Evolutionary conservation across 345 rosid genomes (phyloP), one percentile per base, ranked within the genome.

Genomic region (Citrus maxima): DNA sequence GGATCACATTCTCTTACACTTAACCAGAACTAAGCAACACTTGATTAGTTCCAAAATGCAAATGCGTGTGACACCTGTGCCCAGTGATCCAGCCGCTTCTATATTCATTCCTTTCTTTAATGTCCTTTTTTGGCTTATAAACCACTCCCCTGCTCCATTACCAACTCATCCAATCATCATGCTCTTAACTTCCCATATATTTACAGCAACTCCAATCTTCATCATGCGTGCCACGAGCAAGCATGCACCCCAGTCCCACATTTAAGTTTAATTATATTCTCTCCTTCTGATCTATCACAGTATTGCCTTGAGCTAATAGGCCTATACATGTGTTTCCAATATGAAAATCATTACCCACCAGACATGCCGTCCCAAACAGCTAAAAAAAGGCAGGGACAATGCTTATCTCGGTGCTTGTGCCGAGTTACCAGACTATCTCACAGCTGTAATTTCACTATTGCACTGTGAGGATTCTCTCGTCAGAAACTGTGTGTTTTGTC

Each of bases 401-500:
- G 55, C 68, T 40, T 3, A 13, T 72, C 49, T 72, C 13, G 32
- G 32, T 34, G 34, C 60, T 35, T 21, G 68, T 72, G 55, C 34
- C 10, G 9, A 37, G 46, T 6, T 59, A 59, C 64, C 77, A 62
- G 22, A 5, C 42, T 46, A 19, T 37, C 66, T 56, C 60, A 42
- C 77, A 77, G 65, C 75, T 59, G 67, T n/a, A 62, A 81, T 40
- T 61, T 22, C 67, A 77, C 38, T 14, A 34, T 46, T 9, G 25
- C 12, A 65, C 59, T 34, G 54, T 4, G 63, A 80, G 42, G 80
- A 66, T 21, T 66, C 70, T 35, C 46, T 18, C 22, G 56, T 67
- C 74, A 67, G 74, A 82, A 81, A 70, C 87, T 81, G 12, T 89
- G 86, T 62, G 69, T 79, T 38, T 85, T 67, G 51, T 85, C 76